Base-by-base conservation (phyloP, 1,284 basidiomycete species). In the Sanghuangporus baumii region DNA sequence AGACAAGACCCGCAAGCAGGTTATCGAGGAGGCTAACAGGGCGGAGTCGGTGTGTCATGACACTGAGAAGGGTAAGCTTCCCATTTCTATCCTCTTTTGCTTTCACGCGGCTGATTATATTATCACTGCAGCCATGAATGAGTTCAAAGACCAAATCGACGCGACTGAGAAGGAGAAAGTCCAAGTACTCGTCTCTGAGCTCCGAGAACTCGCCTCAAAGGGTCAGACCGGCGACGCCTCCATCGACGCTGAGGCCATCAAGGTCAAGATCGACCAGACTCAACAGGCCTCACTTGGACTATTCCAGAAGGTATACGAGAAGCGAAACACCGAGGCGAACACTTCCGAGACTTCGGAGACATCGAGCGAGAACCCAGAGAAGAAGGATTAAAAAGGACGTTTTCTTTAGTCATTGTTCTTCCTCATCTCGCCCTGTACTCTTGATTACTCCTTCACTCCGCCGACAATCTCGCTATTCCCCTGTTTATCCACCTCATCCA, bases 251-350 rank as follows among this genome's bases (percentile, higher is more conserved):
- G 94, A 98, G 64, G 75, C 81, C 67, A 96, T 99, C 81, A 91
- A 93, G 73, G 88, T 91, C 75, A 96, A 95, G 85, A 91, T 98
- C 72, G 88, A 85, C 75, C 93, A 95, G 79, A 94, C 94, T n/a
- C 96, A 99, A 74, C 91, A 94, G 74, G 95, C 96, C 48, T 96
- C 93, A 37, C 86, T 99, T 55, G 93, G 93, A 69, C 89, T 99
- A 68, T 99, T 98, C 94, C 93, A 97, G 80, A 97, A 96, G 88
- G 86, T 81, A 38, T 97, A 98, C 77, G 94, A 97, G 84, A 93
- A 94, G 85, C 87, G 91, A 67, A 85, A 86, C 69, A 87, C 86
- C 59, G 87, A 91, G 76, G 81, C 82, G 67, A 76, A 76, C 64
- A 68, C 81, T 3, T 76, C 80, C 16, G 70, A 81, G n/a, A 64